A percentile compares a stretch with the other conserved stretches of the same genome.
These are phyloP conservation scores for Scleromitrula shiraiana DNA, from an alignment of 2,329 filamentous ascomycete species.

Conservation along the genomic window DNA sequence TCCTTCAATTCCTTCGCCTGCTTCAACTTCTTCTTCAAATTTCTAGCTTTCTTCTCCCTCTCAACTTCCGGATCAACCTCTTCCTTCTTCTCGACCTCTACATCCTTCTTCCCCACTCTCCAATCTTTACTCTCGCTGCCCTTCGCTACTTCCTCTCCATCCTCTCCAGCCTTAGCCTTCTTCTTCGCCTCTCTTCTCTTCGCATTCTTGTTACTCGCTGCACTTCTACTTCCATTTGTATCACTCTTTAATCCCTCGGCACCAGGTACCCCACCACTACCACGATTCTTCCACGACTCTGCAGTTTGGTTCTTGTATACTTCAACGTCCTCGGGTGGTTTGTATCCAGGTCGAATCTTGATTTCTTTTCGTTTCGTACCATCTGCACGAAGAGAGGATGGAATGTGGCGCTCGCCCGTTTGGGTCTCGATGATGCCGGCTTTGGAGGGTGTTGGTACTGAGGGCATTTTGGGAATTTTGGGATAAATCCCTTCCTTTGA, in stretches of 20 bases:
- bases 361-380: slow-evolving; percentile 92
- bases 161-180: slow-evolving; percentile 40
- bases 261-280: slow-evolving; percentile 64
- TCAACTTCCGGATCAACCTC: slow-evolving; percentile 62
- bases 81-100: slow-evolving; percentile 18
- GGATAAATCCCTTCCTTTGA: neutral
- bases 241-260: slow-evolving; percentile 49
- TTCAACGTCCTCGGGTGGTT: slow-evolving; percentile 90
- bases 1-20: slow-evolving; percentile 84
- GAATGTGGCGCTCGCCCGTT: slow-evolving; percentile 81
- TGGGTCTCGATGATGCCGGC: slow-evolving; percentile 67
- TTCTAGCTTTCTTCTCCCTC: slow-evolving; percentile 86
- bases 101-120: slow-evolving; percentile 32
- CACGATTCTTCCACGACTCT: slow-evolving; percentile 72
- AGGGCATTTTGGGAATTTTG: slow-evolving; percentile 28
- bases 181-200: slow-evolving; percentile 65
- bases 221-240: slow-evolving; percentile 35
- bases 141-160: slow-evolving; percentile 31
- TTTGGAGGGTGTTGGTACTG: slow-evolving; percentile 40
- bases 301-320: slow-evolving; percentile 91
- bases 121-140: slow-evolving; percentile 22
- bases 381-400: slow-evolving; percentile 76
- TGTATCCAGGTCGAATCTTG: slow-evolving; percentile 86
- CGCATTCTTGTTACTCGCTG: slow-evolving; percentile 73
- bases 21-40: slow-evolving; percentile 87